Evolutionary conservation across 148 eudicot genomes (phyloP), one percentile per base, ranked within the genome.

Genomic region (Salicornia ramosissima): DNA sequence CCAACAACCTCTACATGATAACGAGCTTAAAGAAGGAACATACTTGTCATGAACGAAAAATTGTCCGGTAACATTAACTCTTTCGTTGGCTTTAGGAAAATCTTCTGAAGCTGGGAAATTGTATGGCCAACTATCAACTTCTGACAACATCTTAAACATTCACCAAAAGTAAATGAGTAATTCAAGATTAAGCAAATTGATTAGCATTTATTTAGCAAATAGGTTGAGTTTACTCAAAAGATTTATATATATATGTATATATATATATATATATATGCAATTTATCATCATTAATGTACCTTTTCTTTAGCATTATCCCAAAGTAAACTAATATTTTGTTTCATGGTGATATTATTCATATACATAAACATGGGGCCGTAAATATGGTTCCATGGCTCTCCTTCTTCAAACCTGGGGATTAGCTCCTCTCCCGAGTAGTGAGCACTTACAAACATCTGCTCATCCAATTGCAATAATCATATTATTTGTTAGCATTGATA

Each of bases 101-200:
- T 85, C 86, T n/a, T 87, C 80, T 8, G 97, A 86, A 18, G 84
- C 87, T 25, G 93, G 96, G 63, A 92, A 92, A 65, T 72, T 73
- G 58, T 90, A 90, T 9, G 97, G 97, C 97, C 97, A 92, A 53
- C 73, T 74, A 66, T 73, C 72, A 11, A 83, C 86, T 81, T 92
- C 96, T 28, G 60, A 67, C 50, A 28, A 33, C 91, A 86, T 87
- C 97, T 92, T 53, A 64, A 67, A 42, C 57, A 49, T 55, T 51
- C 34, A 56, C 24, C 51, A 15, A 14, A 60, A 40, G 33, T 62
- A 24, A 5, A 11, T 29, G 5, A 31, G n/a, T 49, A 51, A 28
- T 8, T 19, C 6, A 49, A 50, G n/a, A 25, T 34, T 10, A 25
- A 40, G 29, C 19, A 34, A 68, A 49, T 1, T 30, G 18, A 46